A percentile compares a stretch with the other conserved stretches of the same genome.
Evolutionary conservation across 2,329 filamentous ascomycete genomes (phyloP).

Genomic region (Fusarium ambrosium): DNA sequence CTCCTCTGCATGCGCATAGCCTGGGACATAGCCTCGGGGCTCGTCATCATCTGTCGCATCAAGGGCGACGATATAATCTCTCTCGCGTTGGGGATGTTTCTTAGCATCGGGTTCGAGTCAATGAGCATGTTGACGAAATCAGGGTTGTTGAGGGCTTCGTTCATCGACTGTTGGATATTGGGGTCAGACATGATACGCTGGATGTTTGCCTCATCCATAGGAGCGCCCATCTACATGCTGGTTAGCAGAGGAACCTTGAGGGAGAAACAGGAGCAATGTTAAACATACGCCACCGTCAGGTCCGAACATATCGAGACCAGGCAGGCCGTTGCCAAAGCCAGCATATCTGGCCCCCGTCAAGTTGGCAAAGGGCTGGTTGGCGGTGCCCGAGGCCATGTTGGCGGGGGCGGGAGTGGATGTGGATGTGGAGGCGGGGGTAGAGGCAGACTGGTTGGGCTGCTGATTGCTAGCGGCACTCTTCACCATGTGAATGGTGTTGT

Average conservation of each 20-base stretch:
- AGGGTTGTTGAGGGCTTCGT: constrained; percentile 96
- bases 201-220: constrained; percentile 83
- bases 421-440: constrained; percentile 57
- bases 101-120: constrained; percentile 86
- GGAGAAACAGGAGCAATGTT: background rate
- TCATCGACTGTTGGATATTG: constrained; percentile 87
- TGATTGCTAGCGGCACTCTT: constrained; percentile 94
- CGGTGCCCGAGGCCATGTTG: constrained; percentile 85
- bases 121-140: constrained; percentile 95
- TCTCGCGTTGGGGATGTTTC: constrained; percentile 80
- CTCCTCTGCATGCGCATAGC: constrained; percentile 86
- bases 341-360: constrained; percentile 95
- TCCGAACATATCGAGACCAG: constrained; percentile 89
- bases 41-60: constrained; percentile 93
- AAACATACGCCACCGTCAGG: constrained; percentile 90
- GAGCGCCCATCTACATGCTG: constrained; percentile 83
- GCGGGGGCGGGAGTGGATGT: constrained; percentile 66
- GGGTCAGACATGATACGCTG: constrained; percentile 90
- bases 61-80: constrained; percentile 90
- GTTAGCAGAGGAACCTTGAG: constrained; percentile 18
- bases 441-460: constrained; percentile 47
- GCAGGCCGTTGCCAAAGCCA: constrained; percentile 85
- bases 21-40: constrained; percentile 85
- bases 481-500: constrained; percentile 96
- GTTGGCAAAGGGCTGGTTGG: constrained; percentile 90